Percentiles rank a stretch among this genome's conserved stretches.
phyloP scores from a whole-genome alignment of 352 stramenopile species.

The Globisporangium spiculum region DNA sequence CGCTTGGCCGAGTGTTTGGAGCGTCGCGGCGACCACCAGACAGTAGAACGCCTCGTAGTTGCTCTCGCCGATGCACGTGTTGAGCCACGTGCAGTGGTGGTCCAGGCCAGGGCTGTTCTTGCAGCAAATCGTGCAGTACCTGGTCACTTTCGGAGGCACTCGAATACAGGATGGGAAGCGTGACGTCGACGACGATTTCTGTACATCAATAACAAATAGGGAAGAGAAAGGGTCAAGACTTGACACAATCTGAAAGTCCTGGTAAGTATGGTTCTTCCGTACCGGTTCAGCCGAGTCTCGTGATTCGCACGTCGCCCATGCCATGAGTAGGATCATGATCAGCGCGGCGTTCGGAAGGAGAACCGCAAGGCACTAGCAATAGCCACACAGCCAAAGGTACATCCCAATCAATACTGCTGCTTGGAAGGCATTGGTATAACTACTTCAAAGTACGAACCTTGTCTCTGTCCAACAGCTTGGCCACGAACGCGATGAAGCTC shows the following conservation, averaged over 20 bases:
- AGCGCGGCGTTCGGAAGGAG: constrained; percentile 61
- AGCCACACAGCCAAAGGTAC: neutral
- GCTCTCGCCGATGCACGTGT: constrained; percentile 81
- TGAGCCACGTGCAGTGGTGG: constrained; percentile 87
- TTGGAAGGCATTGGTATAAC: neutral
- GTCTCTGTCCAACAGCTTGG: constrained; percentile 44
- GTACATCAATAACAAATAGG: neutral
- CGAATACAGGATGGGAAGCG: constrained; percentile 35
- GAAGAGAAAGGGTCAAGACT: too few relatives aligned
- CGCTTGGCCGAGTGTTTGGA: constrained; percentile 59
- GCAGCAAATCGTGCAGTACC: constrained; percentile 82
- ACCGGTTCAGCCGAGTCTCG: constrained; percentile 59
- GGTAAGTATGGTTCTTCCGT: neutral
- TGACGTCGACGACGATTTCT: constrained; percentile 33
- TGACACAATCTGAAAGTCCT: neutral
- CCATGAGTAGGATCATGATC: constrained; percentile 49
- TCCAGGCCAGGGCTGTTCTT: constrained; percentile 81
- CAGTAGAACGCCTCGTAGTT: constrained; percentile 87
- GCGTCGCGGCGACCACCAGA: constrained; percentile 57
- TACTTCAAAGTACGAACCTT: constrained; percentile 31
- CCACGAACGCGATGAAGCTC: constrained; percentile 68
- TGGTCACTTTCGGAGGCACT: constrained; percentile 55
- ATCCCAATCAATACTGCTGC: too few relatives aligned
- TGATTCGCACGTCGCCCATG: constrained; percentile 68
- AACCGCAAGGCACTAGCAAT: constrained; percentile 50